Evolutionary conservation across 345 rosid genomes (phyloP), one percentile per base, ranked within the genome.

Genomic region (Dipteronia dyeriana): DNA sequence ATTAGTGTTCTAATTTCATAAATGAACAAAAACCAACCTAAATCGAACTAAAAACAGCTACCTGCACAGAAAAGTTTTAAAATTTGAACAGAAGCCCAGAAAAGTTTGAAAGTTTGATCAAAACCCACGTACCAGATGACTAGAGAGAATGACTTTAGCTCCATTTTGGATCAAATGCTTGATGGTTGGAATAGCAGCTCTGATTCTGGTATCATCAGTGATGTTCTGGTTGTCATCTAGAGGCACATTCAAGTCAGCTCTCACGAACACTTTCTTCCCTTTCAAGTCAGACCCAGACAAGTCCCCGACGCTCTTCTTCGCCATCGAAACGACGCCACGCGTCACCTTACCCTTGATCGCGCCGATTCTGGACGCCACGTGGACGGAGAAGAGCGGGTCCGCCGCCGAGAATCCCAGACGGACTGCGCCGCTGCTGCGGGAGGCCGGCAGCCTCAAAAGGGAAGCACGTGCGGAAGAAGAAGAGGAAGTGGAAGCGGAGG

Each of bases 161-260:
- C 98, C 98, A 45, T 94, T 92, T 14, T 78, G 79, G 68, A 90
- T 94, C 92, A 96, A 86, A 79, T 94, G 88, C 91, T 96, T 94
- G 86, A 96, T 94, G 34, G 99, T 94, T n/a, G 99, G 99, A 60
- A 96, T 38, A 49, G 99, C 99, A 26, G 98, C 98, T 34, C 98
- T 88, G 53, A 96, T 74, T 82, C 98, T 92, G 41, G 99, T 96
- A 73, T 96, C 99, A 78, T 96, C 99, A 11, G 97, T 92, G 82
- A 96, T 94, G 73, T 92, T 94, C 84, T 89, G 95, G 89, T 79
- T 91, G 57, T 94, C 97, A 60, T 96, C 98, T 66, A 96, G 80
- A 73, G 99, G 99, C 62, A 96, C 99, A 79, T 96, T 94, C 70
- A 96, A 87, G 75, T 96, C 98, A 76, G 90, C 99, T 76, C 99